These are phyloP conservation scores for sorghum (Sorghum bicolor) DNA, from an alignment of 176 grass and related monocot genomes.

Conservation along the genomic window DNA sequence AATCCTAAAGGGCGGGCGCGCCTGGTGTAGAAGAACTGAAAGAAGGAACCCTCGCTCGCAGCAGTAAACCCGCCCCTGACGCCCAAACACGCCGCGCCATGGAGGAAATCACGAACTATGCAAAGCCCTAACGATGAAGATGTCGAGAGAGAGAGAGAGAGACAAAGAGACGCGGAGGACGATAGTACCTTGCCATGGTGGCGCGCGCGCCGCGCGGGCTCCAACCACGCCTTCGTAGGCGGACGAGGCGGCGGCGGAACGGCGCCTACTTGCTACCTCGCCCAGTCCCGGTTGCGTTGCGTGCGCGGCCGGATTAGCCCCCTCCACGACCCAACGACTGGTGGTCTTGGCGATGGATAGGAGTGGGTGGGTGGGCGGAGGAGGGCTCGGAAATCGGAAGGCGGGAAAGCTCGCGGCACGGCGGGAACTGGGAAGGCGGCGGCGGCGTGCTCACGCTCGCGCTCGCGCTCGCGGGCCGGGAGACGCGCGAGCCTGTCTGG, in stretches of 20 bases:
- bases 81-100: neutral
- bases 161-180: neutral
- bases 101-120: neutral
- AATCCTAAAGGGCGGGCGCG: neutral
- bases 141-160: too few species aligned
- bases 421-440: conserved; percentile 3
- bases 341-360: neutral
- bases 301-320: neutral
- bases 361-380: neutral
- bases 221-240: neutral
- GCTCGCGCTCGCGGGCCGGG: neutral
- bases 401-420: conserved; percentile 26
- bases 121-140: neutral
- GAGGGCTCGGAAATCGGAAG: neutral
- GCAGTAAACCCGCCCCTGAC: neutral
- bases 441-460: neutral
- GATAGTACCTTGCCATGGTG: conserved; percentile 20
- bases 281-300: neutral
- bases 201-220: neutral
- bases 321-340: neutral
- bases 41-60: neutral
- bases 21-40: too few species aligned
- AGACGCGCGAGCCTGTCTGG: conserved; percentile 18
- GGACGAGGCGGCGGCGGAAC: neutral
- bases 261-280: neutral